These are phyloP conservation scores for Wickerhamiella sergipiensis DNA, from an alignment of 805 yeast genomes.

Conservation along the genomic window DNA sequence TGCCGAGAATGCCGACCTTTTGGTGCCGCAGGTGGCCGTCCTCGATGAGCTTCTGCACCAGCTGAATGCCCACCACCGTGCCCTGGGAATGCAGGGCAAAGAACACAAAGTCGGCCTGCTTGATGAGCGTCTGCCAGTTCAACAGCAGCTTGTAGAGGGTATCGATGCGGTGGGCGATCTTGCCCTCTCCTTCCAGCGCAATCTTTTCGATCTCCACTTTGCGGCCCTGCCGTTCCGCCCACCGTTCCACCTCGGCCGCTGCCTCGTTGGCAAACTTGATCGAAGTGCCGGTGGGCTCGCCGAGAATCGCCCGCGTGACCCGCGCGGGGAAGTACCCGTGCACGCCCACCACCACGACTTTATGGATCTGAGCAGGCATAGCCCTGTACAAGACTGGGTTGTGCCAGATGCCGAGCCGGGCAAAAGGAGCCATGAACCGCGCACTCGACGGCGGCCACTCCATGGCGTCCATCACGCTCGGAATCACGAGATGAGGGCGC, in stretches of 20 bases:
- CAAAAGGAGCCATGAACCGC: conserved; percentile 10
- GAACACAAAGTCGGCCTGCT: conserved; percentile 66
- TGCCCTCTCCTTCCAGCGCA: conserved; percentile 90
- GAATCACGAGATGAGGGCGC: conserved; percentile 20
- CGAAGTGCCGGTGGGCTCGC: conserved; percentile 95
- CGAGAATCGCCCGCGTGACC: conserved; percentile 72
- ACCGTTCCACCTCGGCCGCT: conserved; percentile 57
- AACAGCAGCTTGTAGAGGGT: conserved; percentile 59
- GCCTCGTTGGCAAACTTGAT: conserved; percentile 83
- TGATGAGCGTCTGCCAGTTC: conserved; percentile 47
- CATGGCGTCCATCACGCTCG: conserved; percentile 17
- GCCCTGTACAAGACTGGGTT: conserved; percentile 14
- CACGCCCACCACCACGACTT: conserved; percentile 75
- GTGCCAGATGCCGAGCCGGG: conserved; percentile 10
- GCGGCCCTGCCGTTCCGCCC: conserved; percentile 36
- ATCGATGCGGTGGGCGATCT: conserved; percentile 71
- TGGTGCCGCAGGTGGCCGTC: conserved; percentile 35
- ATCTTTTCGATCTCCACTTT: conserved; percentile 63
- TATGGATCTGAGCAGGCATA: conserved; percentile 26
- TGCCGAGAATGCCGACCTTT: conserved; percentile 61
- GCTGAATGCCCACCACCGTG: conserved; percentile 73
- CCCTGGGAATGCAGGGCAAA: conserved; percentile 96
- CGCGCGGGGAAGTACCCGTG: conserved; percentile 93
- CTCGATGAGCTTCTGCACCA: conserved; percentile 60
- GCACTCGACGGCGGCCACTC: conserved; percentile 16